These are phyloP conservation scores for Liriodendron chinense DNA, from an alignment of 164 flowering plant species.

Conservation along the genomic window DNA sequence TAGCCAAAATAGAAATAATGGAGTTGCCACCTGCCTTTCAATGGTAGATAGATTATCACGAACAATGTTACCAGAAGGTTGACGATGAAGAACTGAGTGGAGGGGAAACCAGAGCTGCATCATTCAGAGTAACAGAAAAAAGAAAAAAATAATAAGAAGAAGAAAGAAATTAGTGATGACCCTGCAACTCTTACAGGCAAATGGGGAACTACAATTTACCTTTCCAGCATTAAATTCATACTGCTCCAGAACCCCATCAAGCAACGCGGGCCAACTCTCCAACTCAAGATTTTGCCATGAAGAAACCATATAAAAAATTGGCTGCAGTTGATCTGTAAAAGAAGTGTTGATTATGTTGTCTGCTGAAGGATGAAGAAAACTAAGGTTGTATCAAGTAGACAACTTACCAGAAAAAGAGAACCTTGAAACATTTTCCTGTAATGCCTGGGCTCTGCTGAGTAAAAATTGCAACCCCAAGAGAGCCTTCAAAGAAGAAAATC, in stretches of 20 bases:
- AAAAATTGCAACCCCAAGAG: constrained; percentile 75
- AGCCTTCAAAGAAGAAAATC: constrained; percentile 39
- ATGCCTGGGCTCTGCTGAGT: constrained; percentile 34
- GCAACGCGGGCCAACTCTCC: constrained; percentile 76
- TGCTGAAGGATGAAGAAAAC: not conserved
- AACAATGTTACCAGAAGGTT: constrained; percentile 32
- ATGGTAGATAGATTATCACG: constrained; percentile 41
- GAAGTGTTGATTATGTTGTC: not conserved
- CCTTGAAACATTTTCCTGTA: constrained; percentile 64
- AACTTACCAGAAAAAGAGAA: constrained; percentile 59
- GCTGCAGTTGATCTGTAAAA: constrained; percentile 52
- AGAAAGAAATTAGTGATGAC: not conserved
- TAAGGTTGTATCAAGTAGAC: not conserved
- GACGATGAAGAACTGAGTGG: constrained; percentile 52
- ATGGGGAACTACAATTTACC: constrained; percentile 32
- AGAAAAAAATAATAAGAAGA: not conserved
- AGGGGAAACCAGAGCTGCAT: constrained; percentile 96
- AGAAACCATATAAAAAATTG: constrained; percentile 48
- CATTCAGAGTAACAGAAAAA: not conserved
- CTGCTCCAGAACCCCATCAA: constrained; percentile 73
- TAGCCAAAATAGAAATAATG: not conserved
- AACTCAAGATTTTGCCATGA: constrained; percentile 86
- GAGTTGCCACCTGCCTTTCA: constrained; percentile 44
- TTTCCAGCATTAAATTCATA: constrained; percentile 70
- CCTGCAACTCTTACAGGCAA: not conserved